A percentile compares a stretch with the other conserved stretches of the same genome.
phyloP scores from a whole-genome alignment of 805 yeast genomes.

The Ogataea zsoltii region DNA sequence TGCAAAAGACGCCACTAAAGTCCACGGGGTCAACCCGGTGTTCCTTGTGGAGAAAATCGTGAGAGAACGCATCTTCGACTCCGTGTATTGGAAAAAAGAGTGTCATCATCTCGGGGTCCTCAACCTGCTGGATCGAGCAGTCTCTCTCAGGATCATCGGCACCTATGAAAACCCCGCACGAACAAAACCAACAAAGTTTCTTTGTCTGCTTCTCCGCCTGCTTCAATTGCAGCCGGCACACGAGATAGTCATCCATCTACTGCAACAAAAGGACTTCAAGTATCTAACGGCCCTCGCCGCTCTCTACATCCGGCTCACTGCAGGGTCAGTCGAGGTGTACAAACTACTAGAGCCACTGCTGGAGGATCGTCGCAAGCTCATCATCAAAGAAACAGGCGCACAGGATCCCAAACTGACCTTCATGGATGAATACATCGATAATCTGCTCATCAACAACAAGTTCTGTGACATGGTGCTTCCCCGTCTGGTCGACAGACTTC shows the following conservation, averaged over 20 bases:
- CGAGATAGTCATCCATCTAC: constrained; percentile 55
- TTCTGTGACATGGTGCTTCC: constrained; percentile 79
- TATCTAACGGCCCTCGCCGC: constrained; percentile 71
- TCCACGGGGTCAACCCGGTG: constrained; percentile 50
- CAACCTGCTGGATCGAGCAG: constrained; percentile 47
- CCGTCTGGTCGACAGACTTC: constrained; percentile 45
- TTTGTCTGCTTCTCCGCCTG: constrained; percentile 75
- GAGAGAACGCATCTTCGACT: constrained; percentile 55
- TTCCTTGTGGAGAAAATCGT: constrained; percentile 58
- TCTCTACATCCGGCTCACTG: constrained; percentile 57
- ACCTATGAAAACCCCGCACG: constrained; percentile 36
- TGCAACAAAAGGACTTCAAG: constrained; percentile 70
- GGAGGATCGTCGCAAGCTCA: constrained; percentile 69
- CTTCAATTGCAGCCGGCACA: constrained; percentile 71
- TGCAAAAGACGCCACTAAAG: constrained; percentile 24
- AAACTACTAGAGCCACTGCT: constrained; percentile 52
- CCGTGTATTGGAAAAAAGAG: constrained; percentile 56
- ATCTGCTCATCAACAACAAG: constrained; percentile 53
- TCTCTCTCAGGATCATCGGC: constrained; percentile 50
- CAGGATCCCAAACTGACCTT: constrained; percentile 44
- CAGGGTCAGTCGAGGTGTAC: constrained; percentile 48
- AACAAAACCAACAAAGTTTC: constrained; percentile 66
- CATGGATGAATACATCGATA: constrained; percentile 77
- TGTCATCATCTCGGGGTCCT: constrained; percentile 48
- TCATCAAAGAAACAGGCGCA: constrained; percentile 40